A percentile compares a stretch with the other conserved stretches of the same genome.
Evolutionary conservation across 2,329 filamentous ascomycete genomes (phyloP).

Genomic region (Alternaria burnsii): DNA sequence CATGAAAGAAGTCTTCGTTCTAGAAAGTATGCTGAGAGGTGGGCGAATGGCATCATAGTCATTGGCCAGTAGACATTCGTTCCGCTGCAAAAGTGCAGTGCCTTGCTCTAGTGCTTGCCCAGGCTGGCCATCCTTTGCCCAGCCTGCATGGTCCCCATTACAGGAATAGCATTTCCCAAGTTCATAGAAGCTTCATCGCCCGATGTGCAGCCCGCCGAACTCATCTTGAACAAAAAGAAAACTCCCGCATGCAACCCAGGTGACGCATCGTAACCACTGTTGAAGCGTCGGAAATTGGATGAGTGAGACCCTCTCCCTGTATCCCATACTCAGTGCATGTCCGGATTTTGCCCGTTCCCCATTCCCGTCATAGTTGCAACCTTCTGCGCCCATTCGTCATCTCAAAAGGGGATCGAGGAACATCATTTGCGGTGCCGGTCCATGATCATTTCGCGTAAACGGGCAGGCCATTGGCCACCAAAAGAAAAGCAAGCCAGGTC

Average conservation of each 20-base stretch:
- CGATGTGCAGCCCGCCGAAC: conserved; percentile 36
- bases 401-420: conserved; percentile 42
- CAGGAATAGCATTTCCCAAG: conserved; percentile 10
- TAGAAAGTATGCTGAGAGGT: conserved; percentile 28
- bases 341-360: conserved; percentile 45
- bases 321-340: conserved; percentile 34
- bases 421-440: conserved; percentile 46
- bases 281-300: conserved; percentile 31
- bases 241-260: conserved; percentile 50
- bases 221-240: conserved; percentile 38
- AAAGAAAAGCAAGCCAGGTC: conserved; percentile 47
- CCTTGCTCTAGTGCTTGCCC: conserved; percentile 32
- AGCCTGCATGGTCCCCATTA: conserved; percentile 18
- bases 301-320: conserved; percentile 39
- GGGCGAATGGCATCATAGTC: conserved; percentile 35
- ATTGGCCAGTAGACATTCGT: conserved; percentile 27
- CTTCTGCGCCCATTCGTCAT: conserved; percentile 38
- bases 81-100: conserved; percentile 13
- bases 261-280: conserved; percentile 40
- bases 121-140: conserved; percentile 25
- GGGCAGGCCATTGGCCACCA: conserved; percentile 35
- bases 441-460: conserved; percentile 37
- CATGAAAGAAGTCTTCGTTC: conserved; percentile 10
- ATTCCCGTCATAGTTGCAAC: conserved; percentile 39
- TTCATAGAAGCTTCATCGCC: conserved; percentile 22